These are phyloP conservation scores for Inga leiocalycina DNA, from an alignment of 306 rosid genomes.

Conservation along the genomic window DNA sequence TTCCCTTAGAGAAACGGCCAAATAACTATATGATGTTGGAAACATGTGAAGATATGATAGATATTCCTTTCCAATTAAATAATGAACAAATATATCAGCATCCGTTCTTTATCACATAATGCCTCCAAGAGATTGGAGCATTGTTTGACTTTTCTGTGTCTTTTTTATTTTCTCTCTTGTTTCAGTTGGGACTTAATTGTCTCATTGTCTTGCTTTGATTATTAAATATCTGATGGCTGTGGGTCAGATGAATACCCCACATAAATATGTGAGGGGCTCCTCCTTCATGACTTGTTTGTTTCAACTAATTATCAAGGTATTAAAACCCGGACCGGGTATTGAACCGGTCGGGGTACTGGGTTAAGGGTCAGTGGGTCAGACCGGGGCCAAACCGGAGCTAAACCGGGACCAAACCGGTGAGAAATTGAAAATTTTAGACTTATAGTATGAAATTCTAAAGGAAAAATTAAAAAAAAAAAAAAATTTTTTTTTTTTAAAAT, in stretches of 20 bases:
- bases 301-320: background rate
- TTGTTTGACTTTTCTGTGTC: background rate
- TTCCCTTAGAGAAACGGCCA: background rate
- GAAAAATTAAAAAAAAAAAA: too few relatives aligned
- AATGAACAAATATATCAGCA: background rate
- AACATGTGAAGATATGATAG: background rate
- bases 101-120: background rate
- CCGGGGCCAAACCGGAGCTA: too few relatives aligned
- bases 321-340: too few relatives aligned
- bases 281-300: background rate
- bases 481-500: too few relatives aligned
- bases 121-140: background rate
- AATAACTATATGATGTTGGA: background rate
- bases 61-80: background rate
- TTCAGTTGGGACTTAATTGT: background rate
- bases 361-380: too few relatives aligned
- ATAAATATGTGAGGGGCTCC: background rate
- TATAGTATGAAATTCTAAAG: too few relatives aligned
- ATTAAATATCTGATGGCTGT: background rate
- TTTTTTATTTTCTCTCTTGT: background rate
- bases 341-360: too few relatives aligned
- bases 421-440: too few relatives aligned
- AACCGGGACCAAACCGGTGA: too few relatives aligned
- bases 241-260: too few relatives aligned
- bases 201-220: background rate